Evolutionary conservation across 73 alveolate species (phyloP).

Genomic region (Tetrahymena thermophila): DNA sequence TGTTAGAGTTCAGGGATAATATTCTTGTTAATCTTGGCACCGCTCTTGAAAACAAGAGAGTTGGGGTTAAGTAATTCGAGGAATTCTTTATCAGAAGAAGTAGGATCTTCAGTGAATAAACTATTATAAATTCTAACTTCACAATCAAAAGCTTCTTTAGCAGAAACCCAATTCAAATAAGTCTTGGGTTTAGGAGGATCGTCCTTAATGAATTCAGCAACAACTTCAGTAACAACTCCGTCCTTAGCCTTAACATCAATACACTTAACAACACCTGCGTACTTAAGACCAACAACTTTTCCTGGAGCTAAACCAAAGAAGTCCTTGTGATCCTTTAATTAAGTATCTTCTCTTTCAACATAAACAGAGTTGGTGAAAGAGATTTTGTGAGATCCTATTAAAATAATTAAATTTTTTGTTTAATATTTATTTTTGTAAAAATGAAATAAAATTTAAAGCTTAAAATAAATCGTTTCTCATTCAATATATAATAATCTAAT

Average conservation of each 20-base stretch:
- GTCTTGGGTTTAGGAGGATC: constrained; percentile 88
- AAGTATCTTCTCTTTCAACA: constrained; percentile 87
- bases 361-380: constrained; percentile 61
- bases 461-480: no score
- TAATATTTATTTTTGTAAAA: no score
- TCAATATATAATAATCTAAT: no score
- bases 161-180: constrained; percentile 93
- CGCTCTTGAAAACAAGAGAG: constrained; percentile 61
- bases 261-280: constrained; percentile 72
- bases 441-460: no score
- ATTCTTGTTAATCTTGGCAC: constrained; percentile 70
- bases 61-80: constrained; percentile 80
- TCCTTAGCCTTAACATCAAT: constrained; percentile 68
- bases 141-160: constrained; percentile 72
- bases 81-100: constrained; percentile 80
- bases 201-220: constrained; percentile 59
- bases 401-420: no score
- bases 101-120: constrained; percentile 74
- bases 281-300: constrained; percentile 87
- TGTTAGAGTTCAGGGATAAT: constrained; percentile 34
- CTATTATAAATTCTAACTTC: constrained; percentile 86
- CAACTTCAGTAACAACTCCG: constrained; percentile 64
- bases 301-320: constrained; percentile 93
- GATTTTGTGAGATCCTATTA: constrained; percentile 38
- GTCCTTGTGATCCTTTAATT: constrained; percentile 71